Conservation (phyloP, 2,329 filamentous ascomycete genomes). For the Triangularia verruculosa region DNA sequence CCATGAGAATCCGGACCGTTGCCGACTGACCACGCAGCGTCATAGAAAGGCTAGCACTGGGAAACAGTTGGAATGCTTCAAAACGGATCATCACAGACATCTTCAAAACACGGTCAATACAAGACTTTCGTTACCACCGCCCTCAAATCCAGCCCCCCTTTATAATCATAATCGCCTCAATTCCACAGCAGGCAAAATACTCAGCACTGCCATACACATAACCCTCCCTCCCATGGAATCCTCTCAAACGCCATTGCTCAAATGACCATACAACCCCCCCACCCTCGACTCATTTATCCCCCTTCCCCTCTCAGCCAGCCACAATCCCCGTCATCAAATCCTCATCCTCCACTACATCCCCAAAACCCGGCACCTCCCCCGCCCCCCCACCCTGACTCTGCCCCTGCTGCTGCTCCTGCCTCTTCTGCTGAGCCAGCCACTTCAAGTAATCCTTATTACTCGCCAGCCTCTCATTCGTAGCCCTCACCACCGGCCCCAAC, state of each 20-base stretch:
- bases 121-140: no score
- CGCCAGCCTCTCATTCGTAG: slow-evolving; percentile 53
- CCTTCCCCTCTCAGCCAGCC: not conserved
- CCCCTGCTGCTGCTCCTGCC: slow-evolving; percentile 35
- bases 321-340: slow-evolving; percentile 54
- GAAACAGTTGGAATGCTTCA: no score
- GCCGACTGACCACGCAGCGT: no score
- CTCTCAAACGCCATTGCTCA: not conserved
- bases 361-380: slow-evolving; percentile 37
- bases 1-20: no score
- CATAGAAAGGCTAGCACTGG: no score
- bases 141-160: not conserved
- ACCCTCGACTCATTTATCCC: not conserved
- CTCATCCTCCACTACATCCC: slow-evolving; percentile 55
- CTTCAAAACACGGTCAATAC: not conserved
- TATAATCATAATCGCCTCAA: not conserved
- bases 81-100: no score
- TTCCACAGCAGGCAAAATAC: not conserved
- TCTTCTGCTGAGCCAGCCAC: slow-evolving; percentile 45
- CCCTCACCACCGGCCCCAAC: slow-evolving; percentile 47
- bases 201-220: not conserved
- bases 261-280: not conserved
- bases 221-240: no score
- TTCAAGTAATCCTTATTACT: slow-evolving; percentile 57
- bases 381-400: slow-evolving; percentile 36